Base-by-base conservation (phyloP, 2,329 filamentous ascomycete species). In the Colletotrichum abscissum region DNA sequence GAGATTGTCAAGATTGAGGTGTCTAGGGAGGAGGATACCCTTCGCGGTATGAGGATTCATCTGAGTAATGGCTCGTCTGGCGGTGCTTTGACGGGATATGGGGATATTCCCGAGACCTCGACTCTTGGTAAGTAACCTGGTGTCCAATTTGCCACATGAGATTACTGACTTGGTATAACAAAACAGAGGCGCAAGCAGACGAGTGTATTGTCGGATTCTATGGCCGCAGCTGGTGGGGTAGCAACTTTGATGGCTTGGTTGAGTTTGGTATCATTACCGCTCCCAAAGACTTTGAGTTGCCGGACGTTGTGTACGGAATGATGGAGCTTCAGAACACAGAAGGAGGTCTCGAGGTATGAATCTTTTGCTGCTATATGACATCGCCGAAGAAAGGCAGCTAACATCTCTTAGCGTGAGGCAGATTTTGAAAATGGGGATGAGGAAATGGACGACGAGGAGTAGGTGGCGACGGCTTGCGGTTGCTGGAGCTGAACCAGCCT, bases 251-350 rank as follows among this genome's bases (percentile, higher is more conserved):
- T 1, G 76, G 76, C 49, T 80, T 78, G 75, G 78, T 74, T 66
- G 82, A 87, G 74, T 88, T 88, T 77, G 86, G 86, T 5, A 87
- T 88, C 63, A 80, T 88, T 24, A 88, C 84, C 1, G 84, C 82
- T 5, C 83, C 84, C 0, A 82, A 78, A 67, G 79, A 78, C 46
- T 77, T 83, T 3, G 81, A 82, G 7, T 74, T 87, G 14, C 86
- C 86, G 0, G 80, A 81, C 1, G 73, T 72, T 7, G 78, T 85
- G 1, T 88, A 84, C 74, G 81, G 83, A 19, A 78, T 87, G 79
- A 72, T 79, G 8, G 84, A 87, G 75, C 75, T 88, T 38, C 82
- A 81, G 72, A 85, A 86, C 58, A 76, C 76, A 33, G 49, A 67
- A n/a, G 62, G 67, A 6, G 62, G 71, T n/a, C 33, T 33, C 22